These are phyloP conservation scores for Quercus lobata DNA, from an alignment of 331 rosid genomes.

Conservation along the genomic window DNA sequence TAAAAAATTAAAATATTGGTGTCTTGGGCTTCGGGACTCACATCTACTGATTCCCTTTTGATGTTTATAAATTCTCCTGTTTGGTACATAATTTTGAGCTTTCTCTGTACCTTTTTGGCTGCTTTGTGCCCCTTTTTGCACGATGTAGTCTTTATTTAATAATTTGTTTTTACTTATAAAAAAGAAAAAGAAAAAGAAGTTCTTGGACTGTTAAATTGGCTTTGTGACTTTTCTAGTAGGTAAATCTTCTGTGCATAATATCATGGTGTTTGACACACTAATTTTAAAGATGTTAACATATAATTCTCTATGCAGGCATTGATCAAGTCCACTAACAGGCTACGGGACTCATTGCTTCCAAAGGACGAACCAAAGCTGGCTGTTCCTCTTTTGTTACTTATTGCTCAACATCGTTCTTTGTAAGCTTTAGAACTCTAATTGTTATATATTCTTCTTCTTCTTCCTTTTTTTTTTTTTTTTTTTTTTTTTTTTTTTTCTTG, in stretches of 20 bases:
- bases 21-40: no score
- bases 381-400: slow-evolving; percentile 81
- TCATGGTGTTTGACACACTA: slow-evolving; percentile 5
- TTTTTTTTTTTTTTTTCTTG: not conserved
- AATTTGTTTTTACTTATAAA: no score
- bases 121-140: no score
- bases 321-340: slow-evolving; percentile 89
- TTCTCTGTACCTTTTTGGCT: no score
- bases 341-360: slow-evolving; percentile 82
- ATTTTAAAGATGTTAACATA: slow-evolving; percentile 6
- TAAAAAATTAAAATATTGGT: no score
- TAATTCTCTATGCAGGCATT: slow-evolving; percentile 58
- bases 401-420: slow-evolving; percentile 98
- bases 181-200: not conserved
- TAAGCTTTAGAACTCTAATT: slow-evolving; percentile 38
- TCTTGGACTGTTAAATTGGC: not conserved
- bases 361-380: slow-evolving; percentile 93
- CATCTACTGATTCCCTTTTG: no score
- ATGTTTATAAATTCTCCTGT: no score
- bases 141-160: no score
- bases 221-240: not conserved
- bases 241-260: not conserved
- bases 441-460: not conserved
- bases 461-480: not conserved
- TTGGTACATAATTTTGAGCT: no score